These are phyloP conservation scores for Lasiosphaeria hispida DNA, from an alignment of 495 filamentous ascomycete genomes.

Conservation along the genomic window DNA sequence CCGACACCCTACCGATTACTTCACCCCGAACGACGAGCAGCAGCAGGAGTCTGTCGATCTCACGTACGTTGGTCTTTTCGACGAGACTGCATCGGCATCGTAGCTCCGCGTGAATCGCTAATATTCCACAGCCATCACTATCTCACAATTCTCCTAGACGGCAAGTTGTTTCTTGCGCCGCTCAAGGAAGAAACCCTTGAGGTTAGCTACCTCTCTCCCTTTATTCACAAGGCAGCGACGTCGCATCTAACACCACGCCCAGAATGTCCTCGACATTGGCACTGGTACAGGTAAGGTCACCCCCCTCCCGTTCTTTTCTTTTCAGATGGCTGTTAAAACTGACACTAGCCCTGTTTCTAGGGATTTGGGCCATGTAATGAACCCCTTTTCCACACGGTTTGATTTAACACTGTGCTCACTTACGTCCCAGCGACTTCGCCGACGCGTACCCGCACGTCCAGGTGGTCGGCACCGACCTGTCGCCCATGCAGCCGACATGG, in stretches of 20 bases:
- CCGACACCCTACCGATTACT: not conserved
- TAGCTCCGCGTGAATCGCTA: not conserved
- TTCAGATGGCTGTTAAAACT: too few relatives aligned
- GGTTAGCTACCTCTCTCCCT: too few relatives aligned
- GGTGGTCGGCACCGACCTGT: slow-evolving; percentile 63
- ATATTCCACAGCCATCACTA: slow-evolving; percentile 2
- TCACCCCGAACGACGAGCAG: not conserved
- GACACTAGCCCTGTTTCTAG: too few relatives aligned
- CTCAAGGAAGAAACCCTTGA: slow-evolving; percentile 24
- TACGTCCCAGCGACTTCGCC: slow-evolving; percentile 31
- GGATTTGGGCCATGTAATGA: slow-evolving; percentile 10
- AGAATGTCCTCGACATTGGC: slow-evolving; percentile 59
- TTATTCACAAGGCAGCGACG: too few relatives aligned
- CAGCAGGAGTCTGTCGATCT: not conserved
- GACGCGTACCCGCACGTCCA: slow-evolving; percentile 53
- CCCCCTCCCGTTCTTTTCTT: too few relatives aligned
- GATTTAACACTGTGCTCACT: too few relatives aligned
- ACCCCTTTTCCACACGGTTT: not conserved
- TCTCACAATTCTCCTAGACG: slow-evolving; percentile 45
- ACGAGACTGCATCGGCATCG: too few relatives aligned
- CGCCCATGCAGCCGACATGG: slow-evolving; percentile 52
- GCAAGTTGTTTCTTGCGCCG: slow-evolving; percentile 56
- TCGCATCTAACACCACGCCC: slow-evolving; percentile 22
- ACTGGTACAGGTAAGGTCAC: slow-evolving; percentile 36
- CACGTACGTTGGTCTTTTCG: not conserved